These are phyloP conservation scores for Pachysandra terminalis DNA, from an alignment of 164 flowering plant species.

Conservation along the genomic window DNA sequence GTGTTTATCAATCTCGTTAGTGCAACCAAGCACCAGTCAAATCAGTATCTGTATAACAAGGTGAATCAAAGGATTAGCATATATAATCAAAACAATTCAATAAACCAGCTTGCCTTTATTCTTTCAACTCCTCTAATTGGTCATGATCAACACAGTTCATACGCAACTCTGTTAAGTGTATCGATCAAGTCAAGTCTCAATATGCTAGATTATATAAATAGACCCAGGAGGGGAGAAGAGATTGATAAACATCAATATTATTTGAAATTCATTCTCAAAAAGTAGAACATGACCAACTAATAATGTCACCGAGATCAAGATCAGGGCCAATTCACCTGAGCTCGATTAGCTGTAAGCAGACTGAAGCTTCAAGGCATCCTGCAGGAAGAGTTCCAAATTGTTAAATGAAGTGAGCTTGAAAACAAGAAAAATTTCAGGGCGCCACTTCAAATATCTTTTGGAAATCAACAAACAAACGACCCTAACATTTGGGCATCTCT, in stretches of 20 bases:
- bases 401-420: conserved; percentile 4
- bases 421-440: neutral
- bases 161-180: no score
- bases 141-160: no score
- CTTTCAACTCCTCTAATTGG: no score
- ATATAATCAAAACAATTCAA: no score
- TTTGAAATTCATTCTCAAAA: neutral
- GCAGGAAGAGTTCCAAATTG: neutral
- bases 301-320: neutral
- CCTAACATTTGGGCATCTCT: neutral
- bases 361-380: neutral
- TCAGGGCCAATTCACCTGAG: neutral
- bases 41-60: no score
- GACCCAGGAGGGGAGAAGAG: neutral
- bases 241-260: no score
- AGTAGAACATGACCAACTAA: neutral
- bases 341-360: neutral
- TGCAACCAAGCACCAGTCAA: no score
- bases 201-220: no score
- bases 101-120: no score
- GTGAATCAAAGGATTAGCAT: no score
- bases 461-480: neutral
- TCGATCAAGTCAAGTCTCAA: no score
- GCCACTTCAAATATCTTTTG: neutral
- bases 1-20: no score